A percentile compares a stretch with the other conserved stretches of the same genome.
Evolutionary conservation across 495 filamentous ascomycete genomes (phyloP).

Genomic region (Baudoinia panamericana): DNA sequence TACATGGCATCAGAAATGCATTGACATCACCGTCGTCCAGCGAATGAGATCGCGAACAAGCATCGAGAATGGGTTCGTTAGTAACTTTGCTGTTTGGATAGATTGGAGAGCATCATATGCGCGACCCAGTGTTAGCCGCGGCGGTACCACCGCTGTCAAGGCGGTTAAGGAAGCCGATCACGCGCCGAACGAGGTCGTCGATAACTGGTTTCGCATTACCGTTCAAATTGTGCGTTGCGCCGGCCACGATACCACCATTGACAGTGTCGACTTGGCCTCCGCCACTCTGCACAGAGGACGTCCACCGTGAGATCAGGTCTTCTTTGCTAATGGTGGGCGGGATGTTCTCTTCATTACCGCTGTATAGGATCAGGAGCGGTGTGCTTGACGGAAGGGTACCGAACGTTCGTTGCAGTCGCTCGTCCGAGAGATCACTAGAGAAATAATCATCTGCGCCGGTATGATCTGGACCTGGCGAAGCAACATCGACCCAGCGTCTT

Average conservation of each 20-base stretch:
- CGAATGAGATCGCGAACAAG: too few relatives aligned
- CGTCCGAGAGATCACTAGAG: slow-evolving; percentile 58
- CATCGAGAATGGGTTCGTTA: too few relatives aligned
- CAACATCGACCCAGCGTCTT: slow-evolving; percentile 53
- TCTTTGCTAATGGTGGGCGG: slow-evolving; percentile 49
- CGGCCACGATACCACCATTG: slow-evolving; percentile 43
- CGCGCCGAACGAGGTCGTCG: slow-evolving; percentile 39
- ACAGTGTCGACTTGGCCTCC: slow-evolving; percentile 39
- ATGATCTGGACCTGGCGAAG: slow-evolving; percentile 39
- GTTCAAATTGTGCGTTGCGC: slow-evolving; percentile 49
- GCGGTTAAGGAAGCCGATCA: slow-evolving; percentile 42
- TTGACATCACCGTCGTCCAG: too few relatives aligned
- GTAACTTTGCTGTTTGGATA: too few relatives aligned
- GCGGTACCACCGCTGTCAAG: slow-evolving; percentile 31
- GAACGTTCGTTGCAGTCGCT: slow-evolving; percentile 49
- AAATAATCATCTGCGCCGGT: slow-evolving; percentile 80
- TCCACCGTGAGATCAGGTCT: slow-evolving; percentile 52
- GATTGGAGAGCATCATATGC: too few relatives aligned
- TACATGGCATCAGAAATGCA: too few relatives aligned
- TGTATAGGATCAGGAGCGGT: slow-evolving; percentile 52
- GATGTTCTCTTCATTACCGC: slow-evolving; percentile 61
- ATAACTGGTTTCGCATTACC: slow-evolving; percentile 35
- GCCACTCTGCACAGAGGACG: slow-evolving; percentile 31
- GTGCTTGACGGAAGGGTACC: slow-evolving; percentile 42
- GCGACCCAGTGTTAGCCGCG: too few relatives aligned